Base-by-base conservation (phyloP, 1,139 yeast genomes). In the Candida frijolesensis region DNA sequence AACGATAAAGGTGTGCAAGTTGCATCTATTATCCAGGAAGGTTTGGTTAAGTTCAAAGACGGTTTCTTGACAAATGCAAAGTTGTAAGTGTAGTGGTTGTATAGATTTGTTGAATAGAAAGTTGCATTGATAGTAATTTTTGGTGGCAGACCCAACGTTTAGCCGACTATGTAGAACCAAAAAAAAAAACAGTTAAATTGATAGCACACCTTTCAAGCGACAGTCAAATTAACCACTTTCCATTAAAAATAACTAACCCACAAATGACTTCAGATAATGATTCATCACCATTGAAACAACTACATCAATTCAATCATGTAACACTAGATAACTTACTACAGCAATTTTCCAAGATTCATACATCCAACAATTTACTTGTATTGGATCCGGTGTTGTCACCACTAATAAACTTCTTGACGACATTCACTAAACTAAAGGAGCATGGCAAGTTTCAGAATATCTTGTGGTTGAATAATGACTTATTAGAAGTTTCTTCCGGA, bases 11-110 rank as follows among this genome's bases (percentile, higher is more conserved):
- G 86, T 1, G 72, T 71, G 14, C 80, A 85, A 52, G 78, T 84
- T 3, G 89, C 90, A 1, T 78, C 87, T 0, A 74, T 85, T 4
- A 63, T 84, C 9, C 95, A 87, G 65, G 92, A 87, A 64, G 92
- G 89, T 0, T 69, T 38, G 30, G 78, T 71, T 8, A 57, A 57
- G 46, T 61, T 70, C 39, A 55, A 54, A 41, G 60, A 61, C 15
- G 48, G 15, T 12, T 16, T 15, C 10, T 44, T 44, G 54, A 25
- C 58, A 53, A 47, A 45, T 45, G 62, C 64, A n/a, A 62, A 61
- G 46, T 49, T 62, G 18, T 53, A 47, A 30, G 15, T n/a, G 19
- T 25, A 25, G 19, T 27, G 16, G 14, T 18, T 14, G 15, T 27
- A 40, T 27, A 33, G 5, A 15, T 27, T 6, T 6, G 30, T 45